Conservation (phyloP, 352 stramenopile genomes). For the Aphanomyces stellatus region DNA sequence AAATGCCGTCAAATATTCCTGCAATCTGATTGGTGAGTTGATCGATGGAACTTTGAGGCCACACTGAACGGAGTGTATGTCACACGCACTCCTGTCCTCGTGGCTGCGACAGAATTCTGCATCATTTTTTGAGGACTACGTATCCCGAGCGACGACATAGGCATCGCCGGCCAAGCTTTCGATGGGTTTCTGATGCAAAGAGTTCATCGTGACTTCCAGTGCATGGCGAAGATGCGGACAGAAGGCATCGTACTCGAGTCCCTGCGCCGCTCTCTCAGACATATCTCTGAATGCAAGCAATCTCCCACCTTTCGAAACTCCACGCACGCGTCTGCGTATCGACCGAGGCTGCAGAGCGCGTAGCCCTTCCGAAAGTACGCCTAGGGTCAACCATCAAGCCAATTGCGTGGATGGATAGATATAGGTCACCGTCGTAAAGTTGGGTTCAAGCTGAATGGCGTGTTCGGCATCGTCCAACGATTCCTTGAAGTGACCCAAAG, state of each 20-base stretch:
- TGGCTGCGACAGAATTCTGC: too few relatives aligned
- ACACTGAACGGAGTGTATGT: too few relatives aligned
- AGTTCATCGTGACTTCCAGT: constrained; percentile 35
- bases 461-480: constrained; percentile 45
- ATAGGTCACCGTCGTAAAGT: constrained; percentile 38
- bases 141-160: neutral
- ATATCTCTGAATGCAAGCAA: neutral
- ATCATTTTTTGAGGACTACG: too few relatives aligned
- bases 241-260: constrained; percentile 50
- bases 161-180: neutral
- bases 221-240: constrained; percentile 48
- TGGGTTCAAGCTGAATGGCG: constrained; percentile 38
- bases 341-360: constrained; percentile 39
- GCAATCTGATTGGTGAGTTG: too few relatives aligned
- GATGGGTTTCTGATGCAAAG: neutral
- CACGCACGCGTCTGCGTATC: constrained; percentile 43
- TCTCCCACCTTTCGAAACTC: constrained; percentile 33
- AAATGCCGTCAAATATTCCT: too few relatives aligned
- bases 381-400: constrained; percentile 23
- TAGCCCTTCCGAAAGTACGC: constrained; percentile 63
- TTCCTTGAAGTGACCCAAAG: constrained; percentile 36
- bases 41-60: too few relatives aligned
- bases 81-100: too few relatives aligned
- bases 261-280: constrained; percentile 18
- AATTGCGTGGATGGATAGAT: neutral